Conservation (phyloP, 768 basidiomycete genomes). For the Mycena indigotica region DNA sequence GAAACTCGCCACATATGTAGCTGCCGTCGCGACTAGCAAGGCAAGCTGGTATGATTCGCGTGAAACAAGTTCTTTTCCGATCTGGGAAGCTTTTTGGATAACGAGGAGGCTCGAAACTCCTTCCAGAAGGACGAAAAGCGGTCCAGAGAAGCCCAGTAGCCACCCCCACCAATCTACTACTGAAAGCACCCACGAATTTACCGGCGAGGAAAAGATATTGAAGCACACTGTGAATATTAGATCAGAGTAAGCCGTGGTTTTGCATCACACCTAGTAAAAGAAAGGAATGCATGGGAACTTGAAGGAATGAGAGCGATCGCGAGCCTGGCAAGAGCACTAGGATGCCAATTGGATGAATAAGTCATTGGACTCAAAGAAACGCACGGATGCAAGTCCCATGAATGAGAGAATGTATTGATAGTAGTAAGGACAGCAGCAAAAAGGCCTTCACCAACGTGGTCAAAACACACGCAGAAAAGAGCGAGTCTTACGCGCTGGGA, state of each 20-base stretch:
- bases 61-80: constrained; percentile 68
- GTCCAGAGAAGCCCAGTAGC: constrained; percentile 69
- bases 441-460: constrained; percentile 50
- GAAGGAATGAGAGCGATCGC: constrained; percentile 70
- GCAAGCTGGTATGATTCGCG: constrained; percentile 79
- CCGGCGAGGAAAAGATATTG: constrained; percentile 75
- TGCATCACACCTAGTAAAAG: constrained; percentile 59
- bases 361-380: constrained; percentile 32
- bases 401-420: constrained; percentile 75
- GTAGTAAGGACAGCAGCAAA: constrained; percentile 75
- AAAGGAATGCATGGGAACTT: constrained; percentile 86
- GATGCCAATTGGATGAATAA: no score
- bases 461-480: not conserved
- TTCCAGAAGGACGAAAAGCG: constrained; percentile 80
- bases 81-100: constrained; percentile 78
- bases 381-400: constrained; percentile 78
- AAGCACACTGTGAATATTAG: constrained; percentile 53
- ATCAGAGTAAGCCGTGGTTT: not conserved
- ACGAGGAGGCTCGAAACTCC: constrained; percentile 83
- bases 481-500: constrained; percentile 46
- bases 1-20: constrained; percentile 77
- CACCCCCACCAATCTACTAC: constrained; percentile 75
- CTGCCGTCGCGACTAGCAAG: constrained; percentile 74
- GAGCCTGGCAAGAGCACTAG: constrained; percentile 47
- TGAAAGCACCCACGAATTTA: constrained; percentile 56